phyloP scores from a whole-genome alignment of 805 yeast species.

The Yarrowia bubula region DNA sequence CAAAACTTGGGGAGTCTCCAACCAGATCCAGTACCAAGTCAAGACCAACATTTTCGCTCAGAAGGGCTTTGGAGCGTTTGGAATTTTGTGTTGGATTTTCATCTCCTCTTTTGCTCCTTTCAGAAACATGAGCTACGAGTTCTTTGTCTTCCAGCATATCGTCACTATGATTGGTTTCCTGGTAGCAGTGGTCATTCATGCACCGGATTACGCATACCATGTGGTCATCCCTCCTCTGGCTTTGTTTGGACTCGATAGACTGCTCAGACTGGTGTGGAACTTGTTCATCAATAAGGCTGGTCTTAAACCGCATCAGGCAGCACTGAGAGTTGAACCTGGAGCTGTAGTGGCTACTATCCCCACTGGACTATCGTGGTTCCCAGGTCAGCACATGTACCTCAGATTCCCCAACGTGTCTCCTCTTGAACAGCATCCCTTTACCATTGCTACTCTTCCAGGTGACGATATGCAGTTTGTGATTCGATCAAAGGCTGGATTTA shows the following conservation, averaged over 20 bases:
- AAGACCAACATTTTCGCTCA: slow-evolving; percentile 30
- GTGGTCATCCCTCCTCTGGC: slow-evolving; percentile 34
- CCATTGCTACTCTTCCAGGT: slow-evolving; percentile 44
- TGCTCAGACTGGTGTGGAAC: slow-evolving; percentile 28
- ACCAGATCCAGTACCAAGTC: slow-evolving; percentile 29
- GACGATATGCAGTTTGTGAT: slow-evolving; percentile 46
- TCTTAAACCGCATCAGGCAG: slow-evolving; percentile 29
- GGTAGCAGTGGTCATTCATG: slow-evolving; percentile 31
- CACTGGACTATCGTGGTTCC: slow-evolving; percentile 40
- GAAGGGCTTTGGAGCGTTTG: slow-evolving; percentile 34
- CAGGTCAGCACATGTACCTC: slow-evolving; percentile 50
- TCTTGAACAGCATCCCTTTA: slow-evolving; percentile 50
- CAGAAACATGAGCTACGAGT: slow-evolving; percentile 32
- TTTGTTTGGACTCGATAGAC: slow-evolving; percentile 32
- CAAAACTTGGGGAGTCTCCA: slow-evolving; percentile 30
- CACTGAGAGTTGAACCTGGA: slow-evolving; percentile 20
- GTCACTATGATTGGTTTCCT: slow-evolving; percentile 33
- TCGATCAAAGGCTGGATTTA: slow-evolving; percentile 46
- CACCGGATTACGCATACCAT: slow-evolving; percentile 33
- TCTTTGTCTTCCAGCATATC: slow-evolving; percentile 34
- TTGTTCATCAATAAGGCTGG: slow-evolving; percentile 28
- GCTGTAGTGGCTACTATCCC: slow-evolving; percentile 25
- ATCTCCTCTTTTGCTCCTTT: slow-evolving; percentile 29
- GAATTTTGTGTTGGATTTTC: slow-evolving; percentile 33
- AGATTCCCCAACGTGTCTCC: slow-evolving; percentile 43